Percentiles rank a stretch among this genome's conserved stretches.
phyloP scores from a whole-genome alignment of 2,329 filamentous ascomycete species.

The Calonectria fujianensis region DNA sequence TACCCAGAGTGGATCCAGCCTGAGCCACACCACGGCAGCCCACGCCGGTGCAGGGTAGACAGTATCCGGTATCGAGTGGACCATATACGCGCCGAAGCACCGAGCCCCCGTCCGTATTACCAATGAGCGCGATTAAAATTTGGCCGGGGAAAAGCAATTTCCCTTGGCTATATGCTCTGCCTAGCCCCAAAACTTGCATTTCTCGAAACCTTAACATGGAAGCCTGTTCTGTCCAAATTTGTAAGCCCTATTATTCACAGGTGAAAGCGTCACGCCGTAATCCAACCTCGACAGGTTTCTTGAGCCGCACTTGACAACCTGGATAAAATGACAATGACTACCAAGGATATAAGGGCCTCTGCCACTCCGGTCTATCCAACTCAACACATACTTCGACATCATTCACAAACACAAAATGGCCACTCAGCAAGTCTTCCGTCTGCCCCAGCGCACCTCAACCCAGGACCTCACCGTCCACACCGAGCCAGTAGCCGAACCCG shows the following conservation, averaged over 20 bases:
- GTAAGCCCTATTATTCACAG: background rate
- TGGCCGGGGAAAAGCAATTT: background rate
- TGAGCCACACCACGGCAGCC: background rate
- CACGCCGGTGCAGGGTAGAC: background rate
- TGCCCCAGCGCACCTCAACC: conserved; percentile 37
- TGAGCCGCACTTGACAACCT: background rate
- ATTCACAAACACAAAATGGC: conserved; percentile 18
- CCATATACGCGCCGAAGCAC: background rate
- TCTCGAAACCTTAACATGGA: background rate
- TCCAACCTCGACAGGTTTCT: too few relatives aligned
- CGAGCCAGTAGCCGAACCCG: conserved; percentile 53
- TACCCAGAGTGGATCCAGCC: conserved; percentile 8
- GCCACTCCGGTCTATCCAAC: background rate
- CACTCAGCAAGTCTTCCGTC: conserved; percentile 30
- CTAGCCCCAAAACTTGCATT: too few relatives aligned
- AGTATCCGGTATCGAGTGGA: background rate
- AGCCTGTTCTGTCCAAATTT: background rate
- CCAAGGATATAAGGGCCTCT: background rate
- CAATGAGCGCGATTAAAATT: background rate
- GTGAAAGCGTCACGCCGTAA: background rate
- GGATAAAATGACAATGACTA: background rate
- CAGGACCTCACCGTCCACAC: conserved; percentile 49
- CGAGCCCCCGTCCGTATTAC: background rate
- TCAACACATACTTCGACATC: too few relatives aligned
- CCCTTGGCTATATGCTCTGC: background rate